phyloP scores from a whole-genome alignment of 2,329 filamentous ascomycete genomes.

The Colletotrichum orchidophilum region DNA sequence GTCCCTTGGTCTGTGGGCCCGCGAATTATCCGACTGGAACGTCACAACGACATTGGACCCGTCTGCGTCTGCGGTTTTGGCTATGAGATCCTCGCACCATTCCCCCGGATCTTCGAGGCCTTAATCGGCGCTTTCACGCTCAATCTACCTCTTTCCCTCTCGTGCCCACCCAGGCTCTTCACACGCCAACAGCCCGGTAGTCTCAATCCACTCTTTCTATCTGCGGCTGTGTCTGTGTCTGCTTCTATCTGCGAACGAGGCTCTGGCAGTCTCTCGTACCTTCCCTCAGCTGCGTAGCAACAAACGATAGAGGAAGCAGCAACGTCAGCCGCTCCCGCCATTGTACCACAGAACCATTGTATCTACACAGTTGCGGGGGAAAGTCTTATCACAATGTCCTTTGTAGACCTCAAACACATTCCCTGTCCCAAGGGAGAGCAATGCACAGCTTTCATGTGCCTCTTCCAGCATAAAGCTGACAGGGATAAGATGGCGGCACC shows the following conservation, averaged over 20 bases:
- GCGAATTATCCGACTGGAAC: constrained; percentile 31
- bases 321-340: constrained; percentile 39
- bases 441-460: constrained; percentile 60
- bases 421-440: constrained; percentile 59
- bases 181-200: background rate
- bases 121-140: constrained; percentile 12
- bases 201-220: background rate
- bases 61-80: constrained; percentile 25
- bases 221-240: background rate
- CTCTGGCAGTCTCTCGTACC: background rate
- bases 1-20: constrained; percentile 1
- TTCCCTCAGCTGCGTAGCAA: background rate
- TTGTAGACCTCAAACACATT: constrained; percentile 54
- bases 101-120: constrained; percentile 31
- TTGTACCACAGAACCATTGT: background rate
- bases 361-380: constrained; percentile 3
- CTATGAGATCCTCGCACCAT: constrained; percentile 19
- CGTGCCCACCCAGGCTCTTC: background rate
- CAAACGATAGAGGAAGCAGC: background rate
- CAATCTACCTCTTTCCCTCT: constrained; percentile 10
- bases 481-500: constrained; percentile 35
- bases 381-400: constrained; percentile 32
- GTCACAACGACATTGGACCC: background rate
- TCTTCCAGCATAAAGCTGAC: constrained; percentile 57
- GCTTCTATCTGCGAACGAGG: background rate